Conservation (phyloP, 75 land plant genomes). For the Selaginella moellendorffii region DNA sequence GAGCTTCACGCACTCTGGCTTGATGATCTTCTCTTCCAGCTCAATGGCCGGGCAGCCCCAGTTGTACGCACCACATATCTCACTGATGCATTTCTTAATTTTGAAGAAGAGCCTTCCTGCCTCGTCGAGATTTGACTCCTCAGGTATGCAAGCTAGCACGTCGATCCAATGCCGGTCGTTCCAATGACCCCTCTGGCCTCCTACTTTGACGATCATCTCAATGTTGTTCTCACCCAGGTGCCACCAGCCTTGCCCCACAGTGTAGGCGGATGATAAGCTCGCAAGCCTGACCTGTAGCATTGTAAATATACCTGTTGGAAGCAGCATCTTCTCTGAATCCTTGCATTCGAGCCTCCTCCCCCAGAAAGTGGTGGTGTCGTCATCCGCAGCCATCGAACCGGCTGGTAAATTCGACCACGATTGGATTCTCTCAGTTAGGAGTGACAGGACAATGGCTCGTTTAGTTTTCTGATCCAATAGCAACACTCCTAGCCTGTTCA, state of each 20-base stretch:
- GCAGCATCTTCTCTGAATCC: neutral
- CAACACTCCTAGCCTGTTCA: neutral
- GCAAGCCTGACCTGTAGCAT: neutral
- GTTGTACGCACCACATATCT: neutral
- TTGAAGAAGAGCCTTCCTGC: neutral
- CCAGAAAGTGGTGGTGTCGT: neutral
- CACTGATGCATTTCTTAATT: neutral
- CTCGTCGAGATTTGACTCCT: neutral
- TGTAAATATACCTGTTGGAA: neutral
- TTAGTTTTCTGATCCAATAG: neutral
- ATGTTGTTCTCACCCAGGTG: neutral
- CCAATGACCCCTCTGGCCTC: neutral
- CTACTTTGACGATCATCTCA: neutral
- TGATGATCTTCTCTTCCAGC: neutral
- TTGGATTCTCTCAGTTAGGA: neutral
- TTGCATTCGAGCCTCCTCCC: neutral
- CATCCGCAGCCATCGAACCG: neutral
- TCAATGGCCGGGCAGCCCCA: neutral
- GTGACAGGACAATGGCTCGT: neutral
- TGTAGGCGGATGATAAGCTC: neutral
- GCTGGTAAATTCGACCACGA: too few species aligned
- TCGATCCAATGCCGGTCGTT: neutral
- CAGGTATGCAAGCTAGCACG: neutral
- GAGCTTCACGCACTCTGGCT: neutral
- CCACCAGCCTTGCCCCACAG: neutral